These are phyloP conservation scores for Lachancea sp. DNA, from an alignment of 805 yeast genomes.

Conservation along the genomic window DNA sequence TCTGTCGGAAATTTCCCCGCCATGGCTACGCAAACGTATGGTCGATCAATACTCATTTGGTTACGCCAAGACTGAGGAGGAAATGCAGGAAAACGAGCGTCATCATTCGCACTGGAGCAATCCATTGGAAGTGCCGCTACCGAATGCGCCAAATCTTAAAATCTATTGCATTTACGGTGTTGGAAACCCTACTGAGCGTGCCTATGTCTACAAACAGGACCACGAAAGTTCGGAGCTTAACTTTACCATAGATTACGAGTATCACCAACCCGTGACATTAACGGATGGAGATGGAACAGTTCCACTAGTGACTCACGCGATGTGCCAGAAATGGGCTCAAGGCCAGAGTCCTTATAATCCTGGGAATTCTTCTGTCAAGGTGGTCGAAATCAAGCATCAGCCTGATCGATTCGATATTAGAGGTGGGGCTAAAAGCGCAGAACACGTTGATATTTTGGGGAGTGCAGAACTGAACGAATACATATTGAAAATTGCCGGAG, in stretches of 20 bases:
- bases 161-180: constrained; percentile 89
- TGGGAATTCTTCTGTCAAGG: constrained; percentile 59
- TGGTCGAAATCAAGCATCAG: constrained; percentile 88
- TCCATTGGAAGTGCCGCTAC: constrained; percentile 87
- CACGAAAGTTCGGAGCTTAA: constrained; percentile 51
- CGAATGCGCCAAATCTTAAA: constrained; percentile 89
- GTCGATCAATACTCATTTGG: constrained; percentile 75
- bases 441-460: constrained; percentile 94
- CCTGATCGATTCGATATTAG: constrained; percentile 91
- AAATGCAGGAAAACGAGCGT: constrained; percentile 59
- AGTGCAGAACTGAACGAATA: constrained; percentile 88
- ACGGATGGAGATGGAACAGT: constrained; percentile 98
- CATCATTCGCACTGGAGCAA: constrained; percentile 84
- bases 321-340: constrained; percentile 88
- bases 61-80: constrained; percentile 50
- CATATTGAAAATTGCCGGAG: constrained; percentile 74
- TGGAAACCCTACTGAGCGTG: constrained; percentile 94
- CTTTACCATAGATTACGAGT: constrained; percentile 63
- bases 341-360: constrained; percentile 68
- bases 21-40: constrained; percentile 66
- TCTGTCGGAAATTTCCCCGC: constrained; percentile 58
- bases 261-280: constrained; percentile 58
- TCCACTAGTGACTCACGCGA: constrained; percentile 75
- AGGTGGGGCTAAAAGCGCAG: constrained; percentile 97
- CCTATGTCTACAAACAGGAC: constrained; percentile 77